A percentile compares a stretch with the other conserved stretches of the same genome.
Conservation (phyloP, 331 rosid genomes). For the Malus hybrid region DNA sequence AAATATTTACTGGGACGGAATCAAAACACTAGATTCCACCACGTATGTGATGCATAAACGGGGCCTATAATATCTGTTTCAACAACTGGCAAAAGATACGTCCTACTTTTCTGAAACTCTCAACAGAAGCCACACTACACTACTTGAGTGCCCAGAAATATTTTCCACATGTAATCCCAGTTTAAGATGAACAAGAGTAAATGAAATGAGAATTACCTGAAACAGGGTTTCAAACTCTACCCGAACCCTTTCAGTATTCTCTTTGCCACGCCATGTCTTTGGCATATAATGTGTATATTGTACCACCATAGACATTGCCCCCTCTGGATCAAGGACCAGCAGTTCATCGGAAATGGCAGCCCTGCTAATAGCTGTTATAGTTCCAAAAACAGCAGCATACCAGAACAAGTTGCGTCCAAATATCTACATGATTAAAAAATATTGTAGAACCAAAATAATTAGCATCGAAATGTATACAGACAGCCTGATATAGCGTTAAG, state of each 20-base stretch:
- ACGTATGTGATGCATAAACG: neutral
- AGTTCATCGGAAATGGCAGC: slow-evolving; percentile 71
- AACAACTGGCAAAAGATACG: neutral
- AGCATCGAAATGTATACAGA: neutral
- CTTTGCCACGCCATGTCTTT: slow-evolving; percentile 92
- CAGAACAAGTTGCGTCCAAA: slow-evolving; percentile 95
- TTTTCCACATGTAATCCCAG: neutral
- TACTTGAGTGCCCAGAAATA: neutral
- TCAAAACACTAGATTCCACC: neutral
- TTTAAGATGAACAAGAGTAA: neutral
- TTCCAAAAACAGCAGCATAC: slow-evolving; percentile 97
- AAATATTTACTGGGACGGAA: neutral
- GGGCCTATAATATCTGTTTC: neutral
- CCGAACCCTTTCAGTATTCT: slow-evolving; percentile 57
- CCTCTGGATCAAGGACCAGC: slow-evolving; percentile 74
- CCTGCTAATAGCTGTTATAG: slow-evolving; percentile 91
- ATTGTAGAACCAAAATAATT: neutral
- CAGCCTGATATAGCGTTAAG: slow-evolving; percentile 1
- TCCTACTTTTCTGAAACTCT: neutral
- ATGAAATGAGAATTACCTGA: slow-evolving; percentile 48
- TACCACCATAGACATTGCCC: slow-evolving; percentile 81
- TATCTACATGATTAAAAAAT: slow-evolving; percentile 41
- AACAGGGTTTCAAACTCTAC: slow-evolving; percentile 77
- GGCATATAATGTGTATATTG: slow-evolving; percentile 99
- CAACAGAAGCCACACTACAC: neutral